Base-by-base conservation (phyloP, 257 asterid species). In the Voacanga thouarsii region DNA sequence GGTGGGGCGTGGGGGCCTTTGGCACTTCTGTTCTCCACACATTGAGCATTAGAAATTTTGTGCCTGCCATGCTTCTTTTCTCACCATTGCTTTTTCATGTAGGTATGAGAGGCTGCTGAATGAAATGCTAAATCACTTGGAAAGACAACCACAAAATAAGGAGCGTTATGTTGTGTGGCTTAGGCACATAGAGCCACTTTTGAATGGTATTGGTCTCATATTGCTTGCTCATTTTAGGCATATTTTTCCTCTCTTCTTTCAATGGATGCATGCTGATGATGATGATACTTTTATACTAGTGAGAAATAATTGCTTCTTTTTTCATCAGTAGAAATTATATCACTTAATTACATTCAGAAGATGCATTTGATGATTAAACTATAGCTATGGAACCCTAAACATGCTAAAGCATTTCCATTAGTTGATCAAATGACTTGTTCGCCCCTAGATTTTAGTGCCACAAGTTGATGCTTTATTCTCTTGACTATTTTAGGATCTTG, bases 221-320 rank as follows among this genome's bases (percentile, higher is more conserved):
- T 84, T 95, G 61, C 83, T 93, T 76, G 91, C 96, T 76, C 98
- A 95, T 87, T 95, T 89, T 82, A 87, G 97, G 82, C 87, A 90
- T 8, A 83, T 95, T 77, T 95, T 95, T 80, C 98, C 97, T 6
- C 97, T 95, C 66, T 90, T 93, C 94, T 93, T 90, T 71, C 85
- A 84, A 79, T 95, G 98, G 98, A 87, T 95, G 91, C 98, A 95
- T 83, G 91, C 89, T 53, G 97, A 95, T 79, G 99, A 93, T 79
- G 97, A 95, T 81, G 90, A 80, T 66, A 95, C 99, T 12, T 89
- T 95, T 81, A 66, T 89, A 80, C 88, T 95, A 92, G 99, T 95
- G 80, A 81, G 88, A 70, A 30, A 51, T 74, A 69, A 49, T 75
- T 75, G 63, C 78, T 79, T 19, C 49, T 66, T 19, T 26, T 33